These are phyloP conservation scores for Trypanosoma caninum DNA, from an alignment of 208 protist genomes.

Conservation along the genomic window DNA sequence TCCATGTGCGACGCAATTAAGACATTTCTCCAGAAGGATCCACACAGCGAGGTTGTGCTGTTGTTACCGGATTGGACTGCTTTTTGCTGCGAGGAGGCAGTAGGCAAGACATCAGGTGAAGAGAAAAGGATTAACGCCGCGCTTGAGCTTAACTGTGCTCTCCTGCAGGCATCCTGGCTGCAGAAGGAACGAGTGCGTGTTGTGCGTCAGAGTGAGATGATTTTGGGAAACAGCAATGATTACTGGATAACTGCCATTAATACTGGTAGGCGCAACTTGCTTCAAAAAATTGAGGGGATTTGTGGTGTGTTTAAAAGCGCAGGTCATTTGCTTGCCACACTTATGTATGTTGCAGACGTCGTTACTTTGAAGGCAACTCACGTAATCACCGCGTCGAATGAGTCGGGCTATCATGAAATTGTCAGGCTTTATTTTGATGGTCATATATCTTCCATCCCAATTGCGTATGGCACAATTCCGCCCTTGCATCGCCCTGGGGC, in stretches of 20 bases:
- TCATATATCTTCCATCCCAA: conserved; percentile 29
- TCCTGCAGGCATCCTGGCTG: conserved; percentile 58
- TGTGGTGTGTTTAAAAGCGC: conserved; percentile 68
- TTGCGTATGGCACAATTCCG: conserved; percentile 50
- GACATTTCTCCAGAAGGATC: conserved; percentile 51
- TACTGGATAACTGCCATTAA: conserved; percentile 93
- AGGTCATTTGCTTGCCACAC: conserved; percentile 66
- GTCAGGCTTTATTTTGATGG: conserved; percentile 48
- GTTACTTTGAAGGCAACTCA: conserved; percentile 65
- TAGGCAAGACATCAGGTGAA: conserved; percentile 62
- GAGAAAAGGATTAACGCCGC: conserved; percentile 79
- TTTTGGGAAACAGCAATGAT: conserved; percentile 64
- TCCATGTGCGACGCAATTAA: conserved; percentile 39
- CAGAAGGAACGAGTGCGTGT: conserved; percentile 48
- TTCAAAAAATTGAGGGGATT: conserved; percentile 65
- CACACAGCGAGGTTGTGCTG: conserved; percentile 48
- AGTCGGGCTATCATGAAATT: conserved; percentile 40
- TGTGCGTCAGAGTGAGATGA: conserved; percentile 72
- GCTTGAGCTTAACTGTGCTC: conserved; percentile 53
- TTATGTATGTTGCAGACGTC: conserved; percentile 81
- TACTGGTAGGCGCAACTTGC: conserved; percentile 64
- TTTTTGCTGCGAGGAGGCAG: conserved; percentile 58
- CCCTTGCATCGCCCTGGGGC: conserved; percentile 79
- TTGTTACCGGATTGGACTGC: conserved; percentile 84
- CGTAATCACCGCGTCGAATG: conserved; percentile 49